phyloP scores from a whole-genome alignment of 2,329 filamentous ascomycete genomes.

The Botryotinia convoluta region DNA sequence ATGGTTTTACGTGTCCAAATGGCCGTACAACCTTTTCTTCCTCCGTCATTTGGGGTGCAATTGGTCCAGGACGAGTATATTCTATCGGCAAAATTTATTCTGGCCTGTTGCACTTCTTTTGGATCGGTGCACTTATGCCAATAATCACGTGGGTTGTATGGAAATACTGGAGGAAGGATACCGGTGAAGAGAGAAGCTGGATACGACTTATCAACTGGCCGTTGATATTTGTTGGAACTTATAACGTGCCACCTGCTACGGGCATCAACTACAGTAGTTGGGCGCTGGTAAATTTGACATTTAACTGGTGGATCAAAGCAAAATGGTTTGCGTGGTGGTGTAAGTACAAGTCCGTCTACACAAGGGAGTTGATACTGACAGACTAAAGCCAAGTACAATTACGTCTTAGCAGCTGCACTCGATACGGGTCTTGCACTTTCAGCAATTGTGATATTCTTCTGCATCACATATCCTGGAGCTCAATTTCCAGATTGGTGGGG shows the following conservation, averaged over 20 bases:
- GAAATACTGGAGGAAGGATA: constrained; percentile 40
- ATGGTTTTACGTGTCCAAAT: constrained; percentile 56
- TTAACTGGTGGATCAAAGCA: constrained; percentile 66
- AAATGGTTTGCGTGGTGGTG: constrained; percentile 66
- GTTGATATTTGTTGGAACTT: constrained; percentile 37
- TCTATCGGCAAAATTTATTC: constrained; percentile 62
- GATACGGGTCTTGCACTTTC: constrained; percentile 66
- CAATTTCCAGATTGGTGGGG: constrained; percentile 67
- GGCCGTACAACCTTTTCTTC: constrained; percentile 63
- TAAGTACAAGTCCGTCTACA: constrained; percentile 57
- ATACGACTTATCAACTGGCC: constrained; percentile 40
- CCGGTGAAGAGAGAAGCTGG: constrained; percentile 26
- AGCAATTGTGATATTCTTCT: constrained; percentile 68
- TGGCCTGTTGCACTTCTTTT: constrained; percentile 67
- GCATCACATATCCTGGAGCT: constrained; percentile 60
- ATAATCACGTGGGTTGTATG: constrained; percentile 50
- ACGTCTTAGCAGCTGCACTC: constrained; percentile 68
- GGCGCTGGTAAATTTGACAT: constrained; percentile 67
- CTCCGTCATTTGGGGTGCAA: constrained; percentile 70
- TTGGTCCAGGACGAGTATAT: constrained; percentile 70
- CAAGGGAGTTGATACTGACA: constrained; percentile 54
- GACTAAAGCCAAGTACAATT: constrained; percentile 75
- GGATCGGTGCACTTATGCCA: constrained; percentile 62
- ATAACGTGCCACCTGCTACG: constrained; percentile 53
- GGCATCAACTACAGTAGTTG: constrained; percentile 73